A percentile compares a stretch with the other conserved stretches of the same genome.
Conservation (phyloP, 257 asterid genomes). For the Fraxinus americana region DNA sequence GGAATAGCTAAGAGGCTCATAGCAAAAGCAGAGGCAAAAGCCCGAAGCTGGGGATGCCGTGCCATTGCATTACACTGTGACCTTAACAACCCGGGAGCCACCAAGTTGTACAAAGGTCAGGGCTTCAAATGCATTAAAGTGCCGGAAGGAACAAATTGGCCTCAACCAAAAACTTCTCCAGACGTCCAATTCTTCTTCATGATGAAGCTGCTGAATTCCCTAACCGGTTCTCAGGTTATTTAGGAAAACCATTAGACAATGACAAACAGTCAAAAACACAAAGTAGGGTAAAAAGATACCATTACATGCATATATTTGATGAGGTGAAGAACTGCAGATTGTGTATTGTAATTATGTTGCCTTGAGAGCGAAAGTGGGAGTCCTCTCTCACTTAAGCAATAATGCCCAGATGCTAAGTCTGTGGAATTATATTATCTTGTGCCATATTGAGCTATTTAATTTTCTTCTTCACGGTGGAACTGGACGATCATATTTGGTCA, state of each 20-base stretch:
- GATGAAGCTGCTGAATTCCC: conserved; percentile 71
- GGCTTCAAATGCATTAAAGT: conserved; percentile 67
- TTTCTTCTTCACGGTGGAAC: no score
- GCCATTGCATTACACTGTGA: conserved; percentile 87
- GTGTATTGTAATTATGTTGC: conserved; percentile 23
- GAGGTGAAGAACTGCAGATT: neutral
- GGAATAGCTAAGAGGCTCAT: conserved; percentile 76
- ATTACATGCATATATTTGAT: conserved; percentile 21
- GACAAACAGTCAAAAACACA: neutral
- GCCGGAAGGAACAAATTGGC: conserved; percentile 86
- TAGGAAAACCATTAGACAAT: neutral
- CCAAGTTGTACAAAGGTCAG: conserved; percentile 51
- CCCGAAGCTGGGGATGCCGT: conserved; percentile 84
- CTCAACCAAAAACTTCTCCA: conserved; percentile 68
- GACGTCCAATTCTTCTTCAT: conserved; percentile 71
- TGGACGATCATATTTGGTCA: no score
- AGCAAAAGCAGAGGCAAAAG: conserved; percentile 80
- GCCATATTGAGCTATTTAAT: neutral
- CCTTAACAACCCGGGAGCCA: conserved; percentile 69
- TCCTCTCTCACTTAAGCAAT: no score
- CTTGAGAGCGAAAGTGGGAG: neutral
- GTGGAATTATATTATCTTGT: neutral
- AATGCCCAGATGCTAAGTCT: neutral
- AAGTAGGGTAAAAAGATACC: neutral
- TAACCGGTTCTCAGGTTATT: neutral